Evolutionary conservation across 495 filamentous ascomycete species (phyloP).

Genomic region (Aspergillus wentii): DNA sequence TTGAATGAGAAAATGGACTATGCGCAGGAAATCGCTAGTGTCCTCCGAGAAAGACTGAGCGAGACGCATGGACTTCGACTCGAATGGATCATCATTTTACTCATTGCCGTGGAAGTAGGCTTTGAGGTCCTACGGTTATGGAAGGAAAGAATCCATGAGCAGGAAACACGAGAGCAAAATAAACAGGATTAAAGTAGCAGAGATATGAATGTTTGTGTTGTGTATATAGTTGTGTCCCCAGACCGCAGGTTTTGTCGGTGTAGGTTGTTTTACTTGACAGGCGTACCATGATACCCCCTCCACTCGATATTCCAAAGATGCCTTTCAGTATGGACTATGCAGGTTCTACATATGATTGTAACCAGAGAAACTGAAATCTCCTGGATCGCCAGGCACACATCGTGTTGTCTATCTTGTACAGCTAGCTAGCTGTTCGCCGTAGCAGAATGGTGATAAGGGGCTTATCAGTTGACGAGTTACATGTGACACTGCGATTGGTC

Average conservation of each 20-base stretch:
- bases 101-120: slow-evolving; percentile 87
- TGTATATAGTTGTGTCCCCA: background rate
- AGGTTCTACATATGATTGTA: too few relatives aligned
- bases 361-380: too few relatives aligned
- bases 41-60: slow-evolving; percentile 81
- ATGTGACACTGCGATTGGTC: slow-evolving; percentile 9
- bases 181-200: background rate
- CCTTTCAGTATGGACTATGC: too few relatives aligned
- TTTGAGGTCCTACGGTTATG: slow-evolving; percentile 62
- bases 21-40: slow-evolving; percentile 88
- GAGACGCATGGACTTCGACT: slow-evolving; percentile 81
- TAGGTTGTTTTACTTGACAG: too few relatives aligned
- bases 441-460: slow-evolving; percentile 6
- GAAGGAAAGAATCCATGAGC: slow-evolving; percentile 48
- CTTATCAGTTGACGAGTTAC: slow-evolving; percentile 6
- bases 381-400: too few relatives aligned
- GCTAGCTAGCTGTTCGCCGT: too few relatives aligned
- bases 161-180: slow-evolving; percentile 27
- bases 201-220: background rate
- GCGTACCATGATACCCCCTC: slow-evolving; percentile 15
- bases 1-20: slow-evolving; percentile 98
- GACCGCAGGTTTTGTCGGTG: too few relatives aligned
- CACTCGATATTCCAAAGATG: background rate
- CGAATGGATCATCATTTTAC: slow-evolving; percentile 95
- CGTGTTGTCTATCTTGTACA: too few relatives aligned